Base-by-base conservation (phyloP, 192 early-diverging fungal genomes). In the Coemansia sp. region DNA sequence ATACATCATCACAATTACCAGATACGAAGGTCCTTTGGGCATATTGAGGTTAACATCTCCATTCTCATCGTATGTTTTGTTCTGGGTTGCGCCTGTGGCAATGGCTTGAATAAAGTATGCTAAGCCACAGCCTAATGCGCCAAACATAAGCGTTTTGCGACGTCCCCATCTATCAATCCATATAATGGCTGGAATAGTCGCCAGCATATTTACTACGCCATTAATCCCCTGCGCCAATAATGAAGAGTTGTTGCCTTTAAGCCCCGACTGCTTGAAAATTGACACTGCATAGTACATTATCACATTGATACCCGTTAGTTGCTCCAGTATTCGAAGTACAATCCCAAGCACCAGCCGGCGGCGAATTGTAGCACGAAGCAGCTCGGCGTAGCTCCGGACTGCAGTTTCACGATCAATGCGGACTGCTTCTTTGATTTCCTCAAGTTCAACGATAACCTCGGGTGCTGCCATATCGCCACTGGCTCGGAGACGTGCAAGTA, bases 241-340 rank as follows among this genome's bases (percentile, higher is more conserved):
- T 53, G 82, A 78, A 28, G 85, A 73, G 31, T 82, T 76, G 54
- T 71, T 31, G 38, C 76, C 73, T 38, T 59, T 79, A 52, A 86
- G 66, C 12, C 81, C 78, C 7, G 79, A 48, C 56, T 87, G 81
- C 67, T 81, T 65, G 73, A 90, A 88, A 21, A 88, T 76, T 2
- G 73, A 73, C 3, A 87, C 68, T n/a, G 87, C 85, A 68, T 87
- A 92, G 84, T 93, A 94, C 85, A 95, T 86, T 47, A 92, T 86
- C 54, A 90, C 85, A 72, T 94, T 96, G 79, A 94, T 90, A 50
- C 93, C 94, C 12, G 91, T 94, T 31, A 89, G 73, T 72, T 94
- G 93, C 65, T 91, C 89, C 71, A 90, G 88, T 22, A 85, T 81
- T 65, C 92, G 92, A 51, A 95, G 77, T 28, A 76, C 67, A 16